Evolutionary conservation across 176 grass and related monocot species (phyloP).

Genomic region (Pontederia crassipes): DNA sequence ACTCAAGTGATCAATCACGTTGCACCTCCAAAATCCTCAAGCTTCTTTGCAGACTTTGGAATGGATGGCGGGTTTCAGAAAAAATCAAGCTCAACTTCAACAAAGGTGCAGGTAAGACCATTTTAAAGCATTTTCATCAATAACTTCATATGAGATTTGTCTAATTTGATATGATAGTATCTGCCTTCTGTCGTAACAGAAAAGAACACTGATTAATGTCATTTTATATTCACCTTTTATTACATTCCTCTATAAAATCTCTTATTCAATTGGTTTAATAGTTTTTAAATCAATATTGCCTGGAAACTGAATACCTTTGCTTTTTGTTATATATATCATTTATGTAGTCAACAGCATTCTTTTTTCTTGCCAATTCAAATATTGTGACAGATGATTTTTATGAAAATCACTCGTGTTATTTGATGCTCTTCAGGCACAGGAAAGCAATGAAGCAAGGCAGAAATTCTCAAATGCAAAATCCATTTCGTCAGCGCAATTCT

Average conservation of each 20-base stretch:
- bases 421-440: constrained; percentile 33
- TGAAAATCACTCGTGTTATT: constrained; percentile 7
- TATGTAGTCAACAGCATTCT: background rate
- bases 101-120: constrained; percentile 56
- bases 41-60: constrained; percentile 90
- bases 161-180: background rate
- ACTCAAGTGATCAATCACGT: constrained; percentile 54
- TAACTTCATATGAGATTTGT: background rate
- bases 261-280: too few species aligned
- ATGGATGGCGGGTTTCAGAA: constrained; percentile 70
- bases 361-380: background rate
- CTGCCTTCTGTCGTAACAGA: too few species aligned
- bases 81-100: constrained; percentile 43
- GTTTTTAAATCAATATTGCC: too few species aligned
- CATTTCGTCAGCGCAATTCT: constrained; percentile 89
- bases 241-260: too few species aligned
- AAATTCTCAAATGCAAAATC: constrained; percentile 95
- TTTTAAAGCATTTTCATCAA: background rate
- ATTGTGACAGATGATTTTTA: background rate
- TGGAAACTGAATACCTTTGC: too few species aligned
- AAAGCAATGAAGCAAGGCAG: constrained; percentile 73
- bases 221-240: too few species aligned
- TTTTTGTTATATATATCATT: too few species aligned
- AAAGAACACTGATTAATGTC: too few species aligned
- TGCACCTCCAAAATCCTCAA: constrained; percentile 71